Evolutionary conservation across 2,329 filamentous ascomycete genomes (phyloP).

Genomic region (Purpureocillium lavendulum): DNA sequence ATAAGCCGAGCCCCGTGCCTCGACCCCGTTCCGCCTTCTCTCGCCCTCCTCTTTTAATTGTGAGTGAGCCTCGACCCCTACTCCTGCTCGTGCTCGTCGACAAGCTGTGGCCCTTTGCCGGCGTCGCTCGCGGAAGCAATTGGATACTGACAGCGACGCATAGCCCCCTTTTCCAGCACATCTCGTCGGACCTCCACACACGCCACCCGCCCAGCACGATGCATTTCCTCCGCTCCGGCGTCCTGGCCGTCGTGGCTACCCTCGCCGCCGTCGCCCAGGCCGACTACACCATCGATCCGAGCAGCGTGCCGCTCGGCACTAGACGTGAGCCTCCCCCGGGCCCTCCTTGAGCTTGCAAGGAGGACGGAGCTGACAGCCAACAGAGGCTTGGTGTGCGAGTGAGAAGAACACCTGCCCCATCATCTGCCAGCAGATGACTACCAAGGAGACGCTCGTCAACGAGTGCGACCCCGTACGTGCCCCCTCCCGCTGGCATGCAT

Average conservation of each 20-base stretch:
- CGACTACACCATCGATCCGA: slow-evolving; percentile 55
- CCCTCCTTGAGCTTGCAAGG: not conserved
- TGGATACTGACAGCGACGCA: no score
- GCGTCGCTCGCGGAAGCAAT: no score
- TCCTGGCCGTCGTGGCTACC: slow-evolving; percentile 46
- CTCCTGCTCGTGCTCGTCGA: no score
- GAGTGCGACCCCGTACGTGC: slow-evolving; percentile 55
- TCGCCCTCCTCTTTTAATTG: no score
- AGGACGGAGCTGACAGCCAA: slow-evolving; percentile 11
- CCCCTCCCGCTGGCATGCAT: not conserved
- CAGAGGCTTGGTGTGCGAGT: slow-evolving; percentile 57
- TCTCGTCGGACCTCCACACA: not conserved
- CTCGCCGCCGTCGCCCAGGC: slow-evolving; percentile 44
- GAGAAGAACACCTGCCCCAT: slow-evolving; percentile 59
- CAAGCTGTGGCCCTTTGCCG: no score
- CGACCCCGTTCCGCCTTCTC: no score
- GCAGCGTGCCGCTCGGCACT: slow-evolving; percentile 41
- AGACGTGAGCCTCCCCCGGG: slow-evolving; percentile 35
- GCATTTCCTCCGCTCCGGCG: slow-evolving; percentile 44
- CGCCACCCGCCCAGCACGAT: slow-evolving; percentile 26
- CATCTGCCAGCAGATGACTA: slow-evolving; percentile 57
- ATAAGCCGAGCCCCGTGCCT: no score
- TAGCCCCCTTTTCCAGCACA: no score
- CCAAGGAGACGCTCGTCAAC: slow-evolving; percentile 49
- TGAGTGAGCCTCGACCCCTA: no score